phyloP scores from a whole-genome alignment of 768 basidiomycete genomes.

The Pholiota molesta region DNA sequence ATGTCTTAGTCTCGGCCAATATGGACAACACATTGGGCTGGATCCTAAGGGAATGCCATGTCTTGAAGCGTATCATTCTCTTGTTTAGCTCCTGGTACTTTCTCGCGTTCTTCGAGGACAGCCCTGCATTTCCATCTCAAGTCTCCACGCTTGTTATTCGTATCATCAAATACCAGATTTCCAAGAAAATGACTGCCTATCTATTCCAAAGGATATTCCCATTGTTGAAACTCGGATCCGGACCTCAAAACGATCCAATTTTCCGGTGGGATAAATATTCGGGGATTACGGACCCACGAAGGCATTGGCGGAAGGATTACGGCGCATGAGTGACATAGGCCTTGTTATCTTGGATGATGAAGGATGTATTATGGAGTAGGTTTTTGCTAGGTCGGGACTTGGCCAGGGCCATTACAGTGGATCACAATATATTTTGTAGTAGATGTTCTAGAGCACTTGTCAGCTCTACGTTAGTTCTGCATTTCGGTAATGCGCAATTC shows the following conservation, averaged over 20 bases:
- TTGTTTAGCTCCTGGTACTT: background rate
- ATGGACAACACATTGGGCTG: background rate
- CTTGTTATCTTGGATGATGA: background rate
- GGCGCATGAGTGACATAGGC: background rate
- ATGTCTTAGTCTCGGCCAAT: no score
- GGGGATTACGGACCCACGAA: background rate
- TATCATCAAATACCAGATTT: no score
- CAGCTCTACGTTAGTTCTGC: no score
- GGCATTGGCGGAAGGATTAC: background rate
- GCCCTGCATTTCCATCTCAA: background rate
- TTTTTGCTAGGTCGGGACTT: no score
- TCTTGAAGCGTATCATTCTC: conserved; percentile 10
- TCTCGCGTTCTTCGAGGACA: background rate
- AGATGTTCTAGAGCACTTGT: no score
- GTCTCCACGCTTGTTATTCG: conserved; percentile 3
- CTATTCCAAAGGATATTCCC: no score
- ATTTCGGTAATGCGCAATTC: no score
- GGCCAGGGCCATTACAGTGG: no score
- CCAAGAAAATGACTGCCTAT: background rate
- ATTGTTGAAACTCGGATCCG: background rate
- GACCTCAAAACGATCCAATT: background rate
- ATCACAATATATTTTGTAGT: no score
- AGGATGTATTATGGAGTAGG: background rate
- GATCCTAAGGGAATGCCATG: conserved; percentile 2
- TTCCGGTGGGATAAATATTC: background rate